Conservation (phyloP, 352 stramenopile species). For the Globisporangium perplexum region DNA sequence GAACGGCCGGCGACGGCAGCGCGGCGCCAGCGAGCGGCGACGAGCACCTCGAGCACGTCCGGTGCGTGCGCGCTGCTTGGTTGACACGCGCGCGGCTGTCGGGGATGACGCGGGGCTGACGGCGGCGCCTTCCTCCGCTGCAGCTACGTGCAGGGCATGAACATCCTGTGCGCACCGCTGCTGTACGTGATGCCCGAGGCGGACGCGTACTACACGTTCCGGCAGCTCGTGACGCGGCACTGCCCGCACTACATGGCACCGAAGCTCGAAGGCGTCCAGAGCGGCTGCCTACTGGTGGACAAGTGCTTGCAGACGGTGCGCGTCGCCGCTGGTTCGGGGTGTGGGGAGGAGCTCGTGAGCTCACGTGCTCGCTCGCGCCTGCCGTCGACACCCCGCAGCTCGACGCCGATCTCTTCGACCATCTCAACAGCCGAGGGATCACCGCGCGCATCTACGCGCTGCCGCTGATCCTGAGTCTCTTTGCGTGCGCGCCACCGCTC, state of each 20-base stretch:
- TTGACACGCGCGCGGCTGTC: too few relatives aligned
- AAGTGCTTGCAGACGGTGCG: conserved; percentile 67
- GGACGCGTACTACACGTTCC: conserved; percentile 90
- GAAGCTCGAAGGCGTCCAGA: conserved; percentile 78
- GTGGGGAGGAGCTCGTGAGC: too few relatives aligned
- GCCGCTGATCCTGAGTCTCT: conserved; percentile 85
- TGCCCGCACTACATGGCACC: conserved; percentile 89
- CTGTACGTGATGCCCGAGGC: conserved; percentile 91
- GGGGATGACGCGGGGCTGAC: too few relatives aligned
- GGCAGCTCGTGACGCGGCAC: conserved; percentile 80
- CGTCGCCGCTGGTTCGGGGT: too few relatives aligned
- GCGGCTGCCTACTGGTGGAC: conserved; percentile 76
- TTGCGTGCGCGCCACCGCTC: conserved; percentile 86
- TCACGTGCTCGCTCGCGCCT: too few relatives aligned
- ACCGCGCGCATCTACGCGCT: conserved; percentile 85
- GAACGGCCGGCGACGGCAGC: conserved; percentile 4
- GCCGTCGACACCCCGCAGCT: too few relatives aligned
- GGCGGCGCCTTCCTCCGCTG: neutral
- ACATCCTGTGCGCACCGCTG: conserved; percentile 85
- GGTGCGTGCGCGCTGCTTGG: too few relatives aligned
- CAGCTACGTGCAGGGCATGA: conserved; percentile 93
- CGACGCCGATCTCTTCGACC: conserved; percentile 75
- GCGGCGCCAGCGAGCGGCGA: conserved; percentile 6
- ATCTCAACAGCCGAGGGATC: conserved; percentile 70
- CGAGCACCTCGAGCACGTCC: conserved; percentile 37